These are phyloP conservation scores for Euphorbia lathyris DNA, from an alignment of 345 rosid species.

Conservation along the genomic window DNA sequence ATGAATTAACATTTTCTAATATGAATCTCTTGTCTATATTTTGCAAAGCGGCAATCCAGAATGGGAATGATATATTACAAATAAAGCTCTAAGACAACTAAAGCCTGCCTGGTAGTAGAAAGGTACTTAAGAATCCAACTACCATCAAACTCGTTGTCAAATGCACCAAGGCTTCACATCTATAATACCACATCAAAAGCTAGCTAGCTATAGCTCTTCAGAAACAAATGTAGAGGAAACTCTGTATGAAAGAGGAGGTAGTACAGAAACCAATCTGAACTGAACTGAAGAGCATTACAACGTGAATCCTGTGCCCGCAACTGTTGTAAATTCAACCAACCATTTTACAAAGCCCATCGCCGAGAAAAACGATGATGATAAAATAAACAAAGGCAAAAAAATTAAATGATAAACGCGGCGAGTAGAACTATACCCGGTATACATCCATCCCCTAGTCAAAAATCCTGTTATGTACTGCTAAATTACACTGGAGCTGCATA, in stretches of 20 bases:
- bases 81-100: too few species aligned
- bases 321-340: slow-evolving; percentile 13
- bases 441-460: slow-evolving; percentile 35
- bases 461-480: slow-evolving; percentile 47
- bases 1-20: too few species aligned
- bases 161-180: too few species aligned
- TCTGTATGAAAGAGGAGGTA: background rate
- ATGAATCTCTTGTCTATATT: too few species aligned
- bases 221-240: background rate
- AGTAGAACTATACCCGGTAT: slow-evolving; percentile 33
- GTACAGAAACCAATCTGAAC: slow-evolving; percentile 28
- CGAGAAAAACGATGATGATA: background rate
- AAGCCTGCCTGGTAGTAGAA: too few species aligned
- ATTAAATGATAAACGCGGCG: slow-evolving; percentile 18
- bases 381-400: slow-evolving; percentile 4
- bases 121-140: too few species aligned
- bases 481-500: slow-evolving; percentile 43
- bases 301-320: slow-evolving; percentile 14
- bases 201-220: background rate
- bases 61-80: too few species aligned
- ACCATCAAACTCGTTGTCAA: too few species aligned
- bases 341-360: slow-evolving; percentile 28
- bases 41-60: too few species aligned
- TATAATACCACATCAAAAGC: background rate
- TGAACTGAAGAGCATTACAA: slow-evolving; percentile 19